Evolutionary conservation across 305 asterid genomes (phyloP).

Genomic region (Petunia hybrid): DNA sequence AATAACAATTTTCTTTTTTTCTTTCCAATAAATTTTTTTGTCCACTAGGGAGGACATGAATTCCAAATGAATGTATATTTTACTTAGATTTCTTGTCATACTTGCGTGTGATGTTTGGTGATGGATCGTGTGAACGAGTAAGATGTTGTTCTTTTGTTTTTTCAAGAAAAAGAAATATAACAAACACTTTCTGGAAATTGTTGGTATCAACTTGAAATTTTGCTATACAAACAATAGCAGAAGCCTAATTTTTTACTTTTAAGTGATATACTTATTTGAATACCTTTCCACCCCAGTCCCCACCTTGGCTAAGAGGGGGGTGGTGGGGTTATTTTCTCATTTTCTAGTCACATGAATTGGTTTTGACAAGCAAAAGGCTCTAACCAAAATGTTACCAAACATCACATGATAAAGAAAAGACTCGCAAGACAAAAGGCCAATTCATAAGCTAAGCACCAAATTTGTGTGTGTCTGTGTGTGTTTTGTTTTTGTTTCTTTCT

Average conservation of each 20-base stretch:
- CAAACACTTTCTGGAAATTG: constrained; percentile 32
- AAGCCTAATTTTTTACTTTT: constrained; percentile 27
- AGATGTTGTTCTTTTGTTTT: constrained; percentile 22
- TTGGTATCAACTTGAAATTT: constrained; percentile 2
- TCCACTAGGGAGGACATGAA: no score
- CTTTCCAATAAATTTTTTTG: no score
- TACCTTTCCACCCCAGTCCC: background rate
- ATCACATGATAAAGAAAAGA: constrained; percentile 25
- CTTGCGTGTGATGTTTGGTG: constrained; percentile 35
- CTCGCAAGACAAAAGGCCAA: constrained; percentile 30
- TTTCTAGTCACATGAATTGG: constrained; percentile 27
- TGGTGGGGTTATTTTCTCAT: constrained; percentile 9
- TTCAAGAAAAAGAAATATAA: constrained; percentile 29
- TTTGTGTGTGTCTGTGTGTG: constrained; percentile 7
- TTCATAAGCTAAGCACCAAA: constrained; percentile 17
- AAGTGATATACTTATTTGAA: constrained; percentile 26
- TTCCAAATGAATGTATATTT: background rate
- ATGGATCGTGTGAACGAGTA: constrained; percentile 21
- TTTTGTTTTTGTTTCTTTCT: constrained; percentile 30
- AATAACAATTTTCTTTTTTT: no score
- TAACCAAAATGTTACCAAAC: constrained; percentile 31
- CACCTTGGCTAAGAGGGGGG: background rate
- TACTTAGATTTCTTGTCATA: constrained; percentile 31
- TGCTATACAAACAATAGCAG: constrained; percentile 31
- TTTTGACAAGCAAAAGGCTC: constrained; percentile 30